Evolutionary conservation across 306 rosid species (phyloP), one percentile per base, ranked within the genome.

Genomic region (Acacia melanoxylon): DNA sequence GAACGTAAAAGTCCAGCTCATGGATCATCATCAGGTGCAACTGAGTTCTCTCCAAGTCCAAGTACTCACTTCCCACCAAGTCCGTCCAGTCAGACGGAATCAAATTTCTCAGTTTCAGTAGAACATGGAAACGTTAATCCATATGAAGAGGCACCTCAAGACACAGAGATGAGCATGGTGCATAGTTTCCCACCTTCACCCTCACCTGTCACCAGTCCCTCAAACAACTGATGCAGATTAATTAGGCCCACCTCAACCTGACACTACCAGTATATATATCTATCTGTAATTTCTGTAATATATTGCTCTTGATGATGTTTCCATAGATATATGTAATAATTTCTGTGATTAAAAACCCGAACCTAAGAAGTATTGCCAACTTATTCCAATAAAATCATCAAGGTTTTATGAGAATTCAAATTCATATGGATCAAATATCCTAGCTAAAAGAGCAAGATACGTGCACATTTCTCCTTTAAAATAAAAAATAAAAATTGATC

Each of bases 201-300:
- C 35, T 42, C 74, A 41, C 48, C 10, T 9, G 2, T 20, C 3
- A 10, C 1, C 4, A 42, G 11, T n/a, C 29, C 46, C 24, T 66
- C 59, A 59, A 72, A 72, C 24, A 31, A 29, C 20, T 22, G 24
- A 67, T 29, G 17, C n/a, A 62, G 3, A 59, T 61, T 45, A 68
- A 48, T 61, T 45, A 75, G 75, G 66, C 72, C 35, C 61, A 71
- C 15, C 51, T 69, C 65, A n/a, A 58, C 24, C 74, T n/a, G 3
- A 69, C 52, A 41, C n/a, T 35, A 6, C 9, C 35, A 31, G n/a
- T 33, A 33, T 16, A 10, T 16, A 33, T 17, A 8, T 0, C 1
- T 24, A 0, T 66, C 1, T 14, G 44, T 17, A 66, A 35, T 59
- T 66, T 67, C 13, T 59, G 67, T 25, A 61, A 24, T 10, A 20